Evolutionary conservation across 202 grass and related monocot genomes (phyloP), one percentile per base, ranked within the genome.

Genomic region (Bolboschoenoplectus hybrid): DNA sequence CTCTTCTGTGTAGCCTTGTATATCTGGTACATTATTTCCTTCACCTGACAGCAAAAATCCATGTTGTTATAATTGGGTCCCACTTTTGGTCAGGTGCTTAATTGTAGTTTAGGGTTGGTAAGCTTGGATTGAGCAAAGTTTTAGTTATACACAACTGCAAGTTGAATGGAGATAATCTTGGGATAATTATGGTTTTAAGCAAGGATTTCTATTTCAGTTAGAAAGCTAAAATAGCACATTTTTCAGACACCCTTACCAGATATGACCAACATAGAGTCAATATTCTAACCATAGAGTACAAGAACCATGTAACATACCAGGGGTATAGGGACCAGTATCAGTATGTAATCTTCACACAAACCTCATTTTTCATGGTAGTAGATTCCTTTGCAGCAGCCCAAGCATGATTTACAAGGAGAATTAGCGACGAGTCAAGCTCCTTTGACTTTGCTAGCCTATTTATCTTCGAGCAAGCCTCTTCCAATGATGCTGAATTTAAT

Each of bases 371-470:
- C 80, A 97, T 92, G 44, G 83, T 92, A 69, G 84, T 74, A 76
- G 95, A 93, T 41, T 95, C 89, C 85, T 97, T 97, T 87, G 95
- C 87, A 73, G 92, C 88, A 77, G 95, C 89, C 95, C 95, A 97
- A 78, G 95, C 88, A 83, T 87, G 84, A 79, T 93, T 95, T 85
- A 91, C 32, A 84, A 97, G 87, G 87, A 95, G 95, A 93, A 97
- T 87, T 71, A 97, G 82, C 6, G 95, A 92, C 17, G 95, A 97
- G 87, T 93, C 91, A 47, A 97, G 92, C 83, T 97, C 92, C 85
- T 95, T 97, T 67, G 89, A 64, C 83, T 92, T 95, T 5, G 91
- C 95, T 78, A 97, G 85, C 43, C 88, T 90, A 87, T 86, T 93
- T 63, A 97, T 88, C 81, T 95, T 93, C 44, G 88, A 88, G 85